A percentile compares a stretch with the other conserved stretches of the same genome.
phyloP scores from a whole-genome alignment of 2,329 filamentous ascomycete genomes.

The Erysiphe neolycopersici region DNA sequence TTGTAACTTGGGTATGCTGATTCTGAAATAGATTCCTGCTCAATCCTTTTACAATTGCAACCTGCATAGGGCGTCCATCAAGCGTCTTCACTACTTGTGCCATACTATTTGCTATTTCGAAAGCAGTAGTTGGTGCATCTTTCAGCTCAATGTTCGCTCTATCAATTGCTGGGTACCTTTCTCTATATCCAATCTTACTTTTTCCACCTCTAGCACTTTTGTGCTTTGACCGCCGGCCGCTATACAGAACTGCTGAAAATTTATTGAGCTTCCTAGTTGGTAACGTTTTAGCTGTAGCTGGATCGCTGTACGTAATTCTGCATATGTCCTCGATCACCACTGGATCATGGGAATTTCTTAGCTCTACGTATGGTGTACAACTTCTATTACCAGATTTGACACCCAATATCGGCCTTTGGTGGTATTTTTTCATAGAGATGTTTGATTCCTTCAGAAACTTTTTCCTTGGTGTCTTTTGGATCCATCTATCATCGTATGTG shows the following conservation, averaged over 20 bases:
- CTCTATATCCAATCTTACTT: slow-evolving; percentile 71
- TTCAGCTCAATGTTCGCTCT: slow-evolving; percentile 61
- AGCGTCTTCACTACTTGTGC: slow-evolving; percentile 72
- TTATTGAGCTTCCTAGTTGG: slow-evolving; percentile 24
- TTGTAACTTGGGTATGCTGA: slow-evolving; percentile 1
- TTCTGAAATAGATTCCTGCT: slow-evolving; percentile 45
- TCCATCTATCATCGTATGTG: slow-evolving; percentile 77
- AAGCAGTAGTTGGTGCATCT: slow-evolving; percentile 46
- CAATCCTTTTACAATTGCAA: slow-evolving; percentile 80
- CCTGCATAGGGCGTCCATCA: slow-evolving; percentile 72
- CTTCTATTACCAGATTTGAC: slow-evolving; percentile 76
- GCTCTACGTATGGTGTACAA: slow-evolving; percentile 79
- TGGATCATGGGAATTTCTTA: slow-evolving; percentile 66
- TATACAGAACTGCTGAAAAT: slow-evolving; percentile 14
- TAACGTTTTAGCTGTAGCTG: slow-evolving; percentile 25
- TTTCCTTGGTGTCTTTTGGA: slow-evolving; percentile 94
- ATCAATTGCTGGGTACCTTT: slow-evolving; percentile 69
- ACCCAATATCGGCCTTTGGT: slow-evolving; percentile 90
- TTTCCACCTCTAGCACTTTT: slow-evolving; percentile 61
- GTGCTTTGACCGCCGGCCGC: slow-evolving; percentile 36
- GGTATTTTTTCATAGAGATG: slow-evolving; percentile 99
- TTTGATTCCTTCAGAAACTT: slow-evolving; percentile 95
- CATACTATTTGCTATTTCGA: slow-evolving; percentile 58
- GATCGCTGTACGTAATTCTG: slow-evolving; percentile 34
- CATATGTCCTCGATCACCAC: slow-evolving; percentile 47